A percentile compares a stretch with the other conserved stretches of the same genome.
phyloP scores from a whole-genome alignment of 306 rosid species.

The Gastrolobium villosum region DNA sequence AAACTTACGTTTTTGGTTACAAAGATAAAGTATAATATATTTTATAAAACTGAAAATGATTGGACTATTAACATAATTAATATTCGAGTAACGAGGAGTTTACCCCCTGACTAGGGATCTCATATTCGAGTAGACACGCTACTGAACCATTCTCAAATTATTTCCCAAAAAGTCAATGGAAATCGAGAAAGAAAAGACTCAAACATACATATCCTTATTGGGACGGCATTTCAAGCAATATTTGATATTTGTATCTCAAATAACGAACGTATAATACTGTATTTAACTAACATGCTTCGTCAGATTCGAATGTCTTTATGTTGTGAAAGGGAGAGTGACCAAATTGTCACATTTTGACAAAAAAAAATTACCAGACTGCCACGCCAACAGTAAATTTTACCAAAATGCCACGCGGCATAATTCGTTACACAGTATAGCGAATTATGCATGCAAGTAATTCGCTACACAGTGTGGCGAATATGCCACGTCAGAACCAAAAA shows the following conservation, averaged over 20 bases:
- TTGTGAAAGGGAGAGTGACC: too few relatives aligned
- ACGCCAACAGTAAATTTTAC: too few relatives aligned
- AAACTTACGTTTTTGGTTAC: background rate
- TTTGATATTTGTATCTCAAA: background rate
- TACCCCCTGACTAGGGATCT: background rate
- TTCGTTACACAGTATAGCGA: too few relatives aligned
- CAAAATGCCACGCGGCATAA: too few relatives aligned
- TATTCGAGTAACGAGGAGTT: too few relatives aligned
- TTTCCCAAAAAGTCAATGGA: background rate
- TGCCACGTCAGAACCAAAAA: too few relatives aligned
- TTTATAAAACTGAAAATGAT: background rate
- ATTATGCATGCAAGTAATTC: too few relatives aligned
- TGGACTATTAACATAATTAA: background rate
- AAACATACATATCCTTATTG: background rate
- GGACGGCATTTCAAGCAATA: background rate
- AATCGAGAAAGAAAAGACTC: background rate
- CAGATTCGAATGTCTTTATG: too few relatives aligned
- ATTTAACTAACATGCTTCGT: background rate
- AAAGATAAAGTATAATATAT: background rate
- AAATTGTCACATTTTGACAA: too few relatives aligned
- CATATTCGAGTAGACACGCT: background rate
- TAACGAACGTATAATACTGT: background rate
- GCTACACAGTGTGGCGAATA: too few relatives aligned
- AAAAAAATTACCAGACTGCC: too few relatives aligned
- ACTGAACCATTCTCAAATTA: slow-evolving; percentile 7